These are phyloP conservation scores for Mortierella sp. DNA, from an alignment of 371 early-diverging fungal genomes.

Conservation along the genomic window DNA sequence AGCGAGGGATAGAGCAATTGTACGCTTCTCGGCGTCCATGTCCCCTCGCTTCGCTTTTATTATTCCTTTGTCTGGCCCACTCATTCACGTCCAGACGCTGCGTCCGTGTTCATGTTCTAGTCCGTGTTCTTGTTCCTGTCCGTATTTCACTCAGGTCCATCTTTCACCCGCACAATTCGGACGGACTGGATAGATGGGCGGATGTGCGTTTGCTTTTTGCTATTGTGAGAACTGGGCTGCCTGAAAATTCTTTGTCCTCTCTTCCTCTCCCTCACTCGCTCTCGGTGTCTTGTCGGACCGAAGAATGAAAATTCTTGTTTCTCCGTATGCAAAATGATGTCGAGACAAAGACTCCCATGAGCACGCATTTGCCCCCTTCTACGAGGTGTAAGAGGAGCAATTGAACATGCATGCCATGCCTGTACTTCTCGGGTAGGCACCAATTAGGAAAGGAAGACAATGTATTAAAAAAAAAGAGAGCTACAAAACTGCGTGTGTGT, in stretches of 20 bases:
- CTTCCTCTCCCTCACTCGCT: background rate
- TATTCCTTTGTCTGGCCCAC: too few relatives aligned
- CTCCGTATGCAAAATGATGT: background rate
- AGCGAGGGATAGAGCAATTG: too few relatives aligned
- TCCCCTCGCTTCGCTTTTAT: too few relatives aligned
- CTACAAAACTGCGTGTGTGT: too few relatives aligned
- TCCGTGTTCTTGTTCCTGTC: background rate
- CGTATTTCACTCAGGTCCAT: background rate
- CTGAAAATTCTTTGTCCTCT: too few relatives aligned
- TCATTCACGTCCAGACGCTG: background rate
- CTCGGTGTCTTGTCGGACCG: background rate
- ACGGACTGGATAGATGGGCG: background rate
- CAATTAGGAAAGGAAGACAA: too few relatives aligned
- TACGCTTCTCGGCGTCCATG: too few relatives aligned
- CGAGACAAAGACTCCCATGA: background rate
- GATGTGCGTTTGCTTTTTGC: too few relatives aligned
- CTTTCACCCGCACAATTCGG: background rate
- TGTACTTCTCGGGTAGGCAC: too few relatives aligned
- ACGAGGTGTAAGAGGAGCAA: background rate
- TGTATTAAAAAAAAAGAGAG: too few relatives aligned
- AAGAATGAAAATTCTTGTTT: background rate
- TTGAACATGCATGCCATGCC: background rate
- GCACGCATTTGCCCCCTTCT: background rate
- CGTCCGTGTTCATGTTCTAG: background rate
- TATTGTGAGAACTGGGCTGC: background rate